phyloP scores from a whole-genome alignment of 345 rosid species.

The Noccaea bulbosa region DNA sequence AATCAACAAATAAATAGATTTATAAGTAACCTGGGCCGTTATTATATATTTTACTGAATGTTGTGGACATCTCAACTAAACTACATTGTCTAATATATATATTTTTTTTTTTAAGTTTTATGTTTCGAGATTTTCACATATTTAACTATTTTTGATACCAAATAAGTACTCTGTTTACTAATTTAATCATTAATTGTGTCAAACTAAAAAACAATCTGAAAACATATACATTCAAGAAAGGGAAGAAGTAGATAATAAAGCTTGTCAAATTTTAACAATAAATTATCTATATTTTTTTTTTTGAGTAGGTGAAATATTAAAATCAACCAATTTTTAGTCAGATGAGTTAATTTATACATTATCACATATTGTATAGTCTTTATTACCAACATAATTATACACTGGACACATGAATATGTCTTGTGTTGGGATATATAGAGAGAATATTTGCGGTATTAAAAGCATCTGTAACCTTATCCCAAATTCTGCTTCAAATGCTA shows the following conservation, averaged over 20 bases:
- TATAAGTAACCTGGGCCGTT: too few relatives aligned
- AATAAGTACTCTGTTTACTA: neutral
- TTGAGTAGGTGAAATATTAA: neutral
- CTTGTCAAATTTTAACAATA: too few relatives aligned
- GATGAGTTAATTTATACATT: neutral
- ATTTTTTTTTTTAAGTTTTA: neutral
- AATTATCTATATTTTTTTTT: too few relatives aligned
- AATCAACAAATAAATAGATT: too few relatives aligned
- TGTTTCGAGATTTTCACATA: neutral
- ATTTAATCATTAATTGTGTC: too few relatives aligned
- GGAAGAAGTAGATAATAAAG: neutral
- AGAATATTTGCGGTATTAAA: neutral
- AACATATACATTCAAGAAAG: neutral
- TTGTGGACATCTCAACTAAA: too few relatives aligned
- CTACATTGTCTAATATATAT: too few relatives aligned
- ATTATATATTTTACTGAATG: too few relatives aligned
- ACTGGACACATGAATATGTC: neutral
- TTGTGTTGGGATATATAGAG: neutral
- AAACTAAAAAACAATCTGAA: neutral
- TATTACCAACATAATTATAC: conserved; percentile 13
- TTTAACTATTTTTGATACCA: neutral
- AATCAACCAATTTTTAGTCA: neutral
- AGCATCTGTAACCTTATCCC: too few relatives aligned
- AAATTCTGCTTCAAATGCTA: too few relatives aligned
- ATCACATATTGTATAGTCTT: neutral